A percentile compares a stretch with the other conserved stretches of the same genome.
Evolutionary conservation across 495 filamentous ascomycete genomes (phyloP).

Genomic region (Amphirosellinia nigrospora): DNA sequence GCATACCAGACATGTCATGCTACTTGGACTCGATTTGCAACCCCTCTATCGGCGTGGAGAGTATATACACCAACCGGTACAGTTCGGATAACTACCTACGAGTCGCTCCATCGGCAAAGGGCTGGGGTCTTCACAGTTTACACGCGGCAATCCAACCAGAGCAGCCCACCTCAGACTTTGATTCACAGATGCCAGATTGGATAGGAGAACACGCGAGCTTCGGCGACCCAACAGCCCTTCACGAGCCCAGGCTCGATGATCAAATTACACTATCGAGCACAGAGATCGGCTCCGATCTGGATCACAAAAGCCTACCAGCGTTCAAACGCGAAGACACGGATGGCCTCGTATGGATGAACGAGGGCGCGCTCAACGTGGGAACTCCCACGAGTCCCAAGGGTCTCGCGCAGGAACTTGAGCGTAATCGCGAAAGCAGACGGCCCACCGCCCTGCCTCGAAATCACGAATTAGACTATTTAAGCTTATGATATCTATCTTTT

Average conservation of each 20-base stretch:
- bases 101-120: slow-evolving; percentile 26
- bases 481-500: slow-evolving; percentile 24
- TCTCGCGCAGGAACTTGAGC: slow-evolving; percentile 2
- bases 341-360: slow-evolving; percentile 14
- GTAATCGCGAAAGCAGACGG: background rate
- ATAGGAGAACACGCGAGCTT: background rate
- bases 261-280: slow-evolving; percentile 6
- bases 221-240: background rate
- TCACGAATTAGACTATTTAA: slow-evolving; percentile 38
- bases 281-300: background rate
- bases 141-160: slow-evolving; percentile 11
- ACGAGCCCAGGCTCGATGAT: slow-evolving; percentile 7
- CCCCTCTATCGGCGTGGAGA: background rate
- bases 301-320: background rate
- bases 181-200: slow-evolving; percentile 26
- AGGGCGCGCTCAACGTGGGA: background rate
- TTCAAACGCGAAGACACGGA: slow-evolving; percentile 15
- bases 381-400: slow-evolving; percentile 16
- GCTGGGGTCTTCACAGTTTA: slow-evolving; percentile 25
- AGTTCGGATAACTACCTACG: slow-evolving; percentile 21
- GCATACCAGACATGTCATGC: slow-evolving; percentile 15
- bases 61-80: slow-evolving; percentile 3
- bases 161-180: background rate
- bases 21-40: slow-evolving; percentile 19
- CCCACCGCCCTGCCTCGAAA: slow-evolving; percentile 24